phyloP scores from a whole-genome alignment of 2,329 filamentous ascomycete species.

The Fusarium drepaniforme region DNA sequence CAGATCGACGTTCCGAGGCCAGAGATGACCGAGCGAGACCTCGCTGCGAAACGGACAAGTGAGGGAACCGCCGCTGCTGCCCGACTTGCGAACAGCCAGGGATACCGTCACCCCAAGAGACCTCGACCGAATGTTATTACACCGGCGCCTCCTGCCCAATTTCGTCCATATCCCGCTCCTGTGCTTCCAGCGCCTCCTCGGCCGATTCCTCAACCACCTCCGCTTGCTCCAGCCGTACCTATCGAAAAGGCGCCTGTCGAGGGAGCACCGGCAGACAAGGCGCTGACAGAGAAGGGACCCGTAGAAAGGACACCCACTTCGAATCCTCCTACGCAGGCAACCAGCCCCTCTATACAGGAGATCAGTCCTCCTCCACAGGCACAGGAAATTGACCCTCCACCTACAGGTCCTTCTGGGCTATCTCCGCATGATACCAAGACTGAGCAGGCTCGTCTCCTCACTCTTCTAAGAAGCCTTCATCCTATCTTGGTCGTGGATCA shows the following conservation, averaged over 20 bases:
- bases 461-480: constrained; percentile 66
- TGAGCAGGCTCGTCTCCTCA: constrained; percentile 71
- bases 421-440: constrained; percentile 63
- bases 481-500: constrained; percentile 71
- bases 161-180: constrained; percentile 7
- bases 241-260: neutral
- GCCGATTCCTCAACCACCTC: constrained; percentile 3
- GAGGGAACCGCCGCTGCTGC: constrained; percentile 71
- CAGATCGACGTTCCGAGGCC: constrained; percentile 66
- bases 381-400: constrained; percentile 18
- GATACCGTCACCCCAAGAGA: constrained; percentile 64
- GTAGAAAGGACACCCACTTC: neutral
- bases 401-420: constrained; percentile 19
- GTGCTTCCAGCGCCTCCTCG: constrained; percentile 3
- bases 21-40: constrained; percentile 62
- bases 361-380: neutral
- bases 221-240: neutral
- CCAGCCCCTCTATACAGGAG: neutral
- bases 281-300: neutral
- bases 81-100: constrained; percentile 65
- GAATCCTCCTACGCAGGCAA: neutral
- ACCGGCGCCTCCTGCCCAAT: constrained; percentile 3
- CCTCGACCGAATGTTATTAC: constrained; percentile 52
- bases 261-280: neutral
- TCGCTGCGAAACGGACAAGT: constrained; percentile 71